Conservation (phyloP, 1,284 basidiomycete species). For the Macrocybe sp. region DNA sequence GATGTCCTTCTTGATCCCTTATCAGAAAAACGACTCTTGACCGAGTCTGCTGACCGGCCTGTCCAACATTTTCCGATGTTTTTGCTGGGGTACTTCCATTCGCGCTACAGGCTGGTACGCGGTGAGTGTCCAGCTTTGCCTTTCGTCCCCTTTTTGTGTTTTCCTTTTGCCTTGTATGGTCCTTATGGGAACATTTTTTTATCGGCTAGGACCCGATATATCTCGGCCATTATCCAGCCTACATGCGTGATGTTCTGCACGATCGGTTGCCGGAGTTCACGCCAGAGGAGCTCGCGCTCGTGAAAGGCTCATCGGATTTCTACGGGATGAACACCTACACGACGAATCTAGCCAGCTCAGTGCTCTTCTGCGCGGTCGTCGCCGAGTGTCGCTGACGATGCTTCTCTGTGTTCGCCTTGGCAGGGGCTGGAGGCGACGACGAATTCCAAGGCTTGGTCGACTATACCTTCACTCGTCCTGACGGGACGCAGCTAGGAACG, state of each 20-base stretch:
- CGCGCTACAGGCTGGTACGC: conserved; percentile 51
- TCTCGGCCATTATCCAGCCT: conserved; percentile 69
- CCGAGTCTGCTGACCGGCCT: conserved; percentile 11
- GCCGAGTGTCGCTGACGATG: background rate
- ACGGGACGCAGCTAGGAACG: conserved; percentile 67
- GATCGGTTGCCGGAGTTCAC: conserved; percentile 67
- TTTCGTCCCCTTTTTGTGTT: too few relatives aligned
- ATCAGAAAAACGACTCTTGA: background rate
- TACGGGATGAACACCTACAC: conserved; percentile 79
- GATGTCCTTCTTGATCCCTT: background rate
- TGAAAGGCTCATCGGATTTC: conserved; percentile 74
- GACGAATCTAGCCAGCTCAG: conserved; percentile 61
- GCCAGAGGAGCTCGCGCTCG: conserved; percentile 53
- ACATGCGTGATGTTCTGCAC: conserved; percentile 62
- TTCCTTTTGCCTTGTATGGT: conserved; percentile 8
- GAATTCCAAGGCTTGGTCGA: conserved; percentile 69
- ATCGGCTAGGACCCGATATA: conserved; percentile 59
- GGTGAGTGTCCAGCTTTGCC: conserved; percentile 28
- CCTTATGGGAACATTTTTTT: conserved; percentile 12
- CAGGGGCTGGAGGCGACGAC: conserved; percentile 60
- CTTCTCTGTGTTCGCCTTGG: background rate
- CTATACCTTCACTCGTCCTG: conserved; percentile 63
- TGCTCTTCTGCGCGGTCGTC: background rate
- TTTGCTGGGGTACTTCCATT: conserved; percentile 9
- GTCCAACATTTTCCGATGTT: conserved; percentile 20